Percentiles rank a stretch among this genome's conserved stretches.
These are phyloP conservation scores for Epichloe bromicola DNA, from an alignment of 2,329 filamentous ascomycete genomes.

Conservation along the genomic window DNA sequence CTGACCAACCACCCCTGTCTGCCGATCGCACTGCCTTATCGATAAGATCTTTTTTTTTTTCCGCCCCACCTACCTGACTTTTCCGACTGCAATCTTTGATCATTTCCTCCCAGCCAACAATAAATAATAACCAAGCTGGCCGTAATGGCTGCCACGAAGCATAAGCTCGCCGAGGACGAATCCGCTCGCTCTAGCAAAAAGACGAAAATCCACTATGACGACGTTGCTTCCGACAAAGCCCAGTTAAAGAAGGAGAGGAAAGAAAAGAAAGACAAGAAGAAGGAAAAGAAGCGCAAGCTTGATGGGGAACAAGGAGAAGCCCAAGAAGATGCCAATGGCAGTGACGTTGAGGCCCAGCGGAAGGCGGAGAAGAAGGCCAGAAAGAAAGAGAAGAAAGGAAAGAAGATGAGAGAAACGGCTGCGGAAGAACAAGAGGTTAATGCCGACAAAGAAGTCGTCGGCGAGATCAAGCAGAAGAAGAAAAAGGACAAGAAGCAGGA, in stretches of 20 bases:
- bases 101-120: background rate
- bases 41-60: conserved; percentile 22
- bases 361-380: conserved; percentile 12
- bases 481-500: conserved; percentile 16
- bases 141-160: conserved; percentile 28
- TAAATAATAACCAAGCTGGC: background rate
- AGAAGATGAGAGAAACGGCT: conserved; percentile 20
- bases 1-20: no score
- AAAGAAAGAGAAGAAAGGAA: conserved; percentile 19
- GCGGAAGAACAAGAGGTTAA: conserved; percentile 12
- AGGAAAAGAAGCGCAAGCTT: conserved; percentile 20
- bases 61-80: conserved; percentile 1
- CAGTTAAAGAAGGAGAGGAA: conserved; percentile 25
- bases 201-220: conserved; percentile 22
- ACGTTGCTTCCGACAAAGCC: conserved; percentile 17
- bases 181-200: conserved; percentile 25
- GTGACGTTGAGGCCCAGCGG: conserved; percentile 11
- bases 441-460: conserved; percentile 5
- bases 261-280: conserved; percentile 16
- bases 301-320: conserved; percentile 10
- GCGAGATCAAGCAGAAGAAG: conserved; percentile 19
- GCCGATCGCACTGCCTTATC: conserved; percentile 12
- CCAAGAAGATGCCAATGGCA: conserved; percentile 10
- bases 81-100: background rate
- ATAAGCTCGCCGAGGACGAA: conserved; percentile 24